Evolutionary conservation across 352 stramenopile species (phyloP).

Genomic region (Elongisporangium anandrum): DNA sequence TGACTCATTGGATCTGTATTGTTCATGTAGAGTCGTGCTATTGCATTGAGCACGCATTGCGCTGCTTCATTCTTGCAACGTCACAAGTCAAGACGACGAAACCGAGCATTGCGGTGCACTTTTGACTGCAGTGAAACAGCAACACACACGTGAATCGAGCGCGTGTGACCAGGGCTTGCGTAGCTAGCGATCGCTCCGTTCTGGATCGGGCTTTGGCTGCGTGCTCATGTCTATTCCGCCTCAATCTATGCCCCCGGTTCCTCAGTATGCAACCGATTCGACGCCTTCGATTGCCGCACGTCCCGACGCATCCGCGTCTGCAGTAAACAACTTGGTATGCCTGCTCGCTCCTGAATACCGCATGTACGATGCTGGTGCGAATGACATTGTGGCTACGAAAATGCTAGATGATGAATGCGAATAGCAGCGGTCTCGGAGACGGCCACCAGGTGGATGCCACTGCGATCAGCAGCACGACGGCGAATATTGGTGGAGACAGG

Average conservation of each 20-base stretch:
- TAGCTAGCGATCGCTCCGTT: not conserved
- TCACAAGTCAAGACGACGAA: not conserved
- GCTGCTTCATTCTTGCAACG: not conserved
- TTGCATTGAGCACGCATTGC: not conserved
- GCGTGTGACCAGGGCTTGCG: not conserved
- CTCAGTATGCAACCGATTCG: constrained; percentile 50
- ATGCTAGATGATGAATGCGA: constrained; percentile 3
- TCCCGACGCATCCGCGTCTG: constrained; percentile 29
- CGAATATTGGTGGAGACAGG: not conserved
- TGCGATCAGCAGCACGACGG: constrained; percentile 1
- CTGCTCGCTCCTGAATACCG: constrained; percentile 11
- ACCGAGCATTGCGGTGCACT: not conserved
- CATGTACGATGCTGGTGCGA: constrained; percentile 15
- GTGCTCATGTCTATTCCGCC: constrained; percentile 55
- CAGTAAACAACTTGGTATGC: constrained; percentile 11
- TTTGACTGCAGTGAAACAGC: not conserved
- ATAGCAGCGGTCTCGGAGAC: not conserved
- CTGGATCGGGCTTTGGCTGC: not conserved
- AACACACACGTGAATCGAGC: not conserved
- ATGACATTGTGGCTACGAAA: constrained; percentile 1
- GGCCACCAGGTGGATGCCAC: not conserved
- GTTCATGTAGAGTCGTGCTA: not conserved
- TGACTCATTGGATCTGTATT: not conserved
- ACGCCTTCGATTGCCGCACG: constrained; percentile 29
- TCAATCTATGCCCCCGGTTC: constrained; percentile 69